Conservation (phyloP, 2,329 filamentous ascomycete genomes). For the Malbranchea zuffiana region DNA sequence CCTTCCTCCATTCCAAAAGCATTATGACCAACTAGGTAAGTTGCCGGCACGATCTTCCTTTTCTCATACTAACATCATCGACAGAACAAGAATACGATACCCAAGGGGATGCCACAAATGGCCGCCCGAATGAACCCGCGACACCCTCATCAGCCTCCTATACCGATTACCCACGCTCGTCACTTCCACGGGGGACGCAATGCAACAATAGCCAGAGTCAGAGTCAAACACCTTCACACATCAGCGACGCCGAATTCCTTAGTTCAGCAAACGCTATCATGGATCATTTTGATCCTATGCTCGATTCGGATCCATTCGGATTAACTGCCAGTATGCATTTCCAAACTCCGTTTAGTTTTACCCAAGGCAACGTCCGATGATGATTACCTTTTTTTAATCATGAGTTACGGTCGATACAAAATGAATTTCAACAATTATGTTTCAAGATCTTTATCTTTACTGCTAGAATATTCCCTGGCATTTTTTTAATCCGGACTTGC, state of each 20-base stretch:
- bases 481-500: no score
- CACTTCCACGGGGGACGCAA: background rate
- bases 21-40: slow-evolving; percentile 94
- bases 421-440: no score
- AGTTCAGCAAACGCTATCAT: slow-evolving; percentile 44
- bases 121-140: background rate
- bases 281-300: slow-evolving; percentile 69
- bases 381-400: no score
- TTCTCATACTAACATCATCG: no score
- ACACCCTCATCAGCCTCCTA: slow-evolving; percentile 3
- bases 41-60: slow-evolving; percentile 30
- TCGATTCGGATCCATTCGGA: slow-evolving; percentile 89
- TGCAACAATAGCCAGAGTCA: background rate
- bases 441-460: no score
- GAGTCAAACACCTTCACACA: background rate
- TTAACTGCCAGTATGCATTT: slow-evolving; percentile 93
- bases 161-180: slow-evolving; percentile 2
- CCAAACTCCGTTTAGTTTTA: slow-evolving; percentile 59
- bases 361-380: slow-evolving; percentile 30
- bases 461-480: no score
- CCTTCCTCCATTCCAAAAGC: slow-evolving; percentile 78
- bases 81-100: slow-evolving; percentile 96
- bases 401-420: no score
- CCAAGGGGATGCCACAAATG: slow-evolving; percentile 54
- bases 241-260: slow-evolving; percentile 31